Base-by-base conservation (phyloP, 495 filamentous ascomycete species). In the Aspergillus indologenus region DNA sequence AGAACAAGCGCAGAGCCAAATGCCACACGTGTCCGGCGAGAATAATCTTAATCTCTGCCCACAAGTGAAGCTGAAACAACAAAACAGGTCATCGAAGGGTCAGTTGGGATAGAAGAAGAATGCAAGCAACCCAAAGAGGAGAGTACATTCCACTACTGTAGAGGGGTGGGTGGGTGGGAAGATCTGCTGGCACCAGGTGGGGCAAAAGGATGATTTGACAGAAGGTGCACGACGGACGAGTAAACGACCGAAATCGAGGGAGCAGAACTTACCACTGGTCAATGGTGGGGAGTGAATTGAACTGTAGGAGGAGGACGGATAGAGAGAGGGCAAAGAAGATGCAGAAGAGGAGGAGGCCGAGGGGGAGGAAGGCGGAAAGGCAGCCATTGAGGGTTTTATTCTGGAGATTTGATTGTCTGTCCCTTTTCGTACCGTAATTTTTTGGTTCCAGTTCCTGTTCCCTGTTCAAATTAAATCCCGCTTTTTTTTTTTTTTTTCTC, bases 221-320 rank as follows among this genome's bases (percentile, higher is more conserved):
- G 46, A 24, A 21, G 21, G n/a, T 26, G 9, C 26, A 40, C 48
- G 14, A 19, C 19, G 18, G 40, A 57, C 46, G 23, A 52, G 52
- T 21, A 64, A 58, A 54, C 17, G 17, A 45, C 12, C 6, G 19
- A 23, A 42, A 45, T 17, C 24, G 34, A 45, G 20, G 7, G 31
- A 31, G 21, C 49, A 46, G 26, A 26, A 71, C 66, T 69, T 67
- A 72, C 70, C 62, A 48, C 56, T 50, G 18, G 61, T 43, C 17
- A 57, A 52, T 19, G 63, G 63, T 11, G 50, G 53, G 7, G 58
- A 68, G 49, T 63, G 47, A 42, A 59, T 50, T 45, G 60, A 69
- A 48, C 67, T 65, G 65, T 60, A 66, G 44, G 74, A 77, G 2
- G 76, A 77, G 18, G 34, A 40, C 6, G 69, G 73, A 65, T 76